Evolutionary conservation across 306 rosid genomes (phyloP), one percentile per base, ranked within the genome.

Genomic region (Cicer pinnatifidum): DNA sequence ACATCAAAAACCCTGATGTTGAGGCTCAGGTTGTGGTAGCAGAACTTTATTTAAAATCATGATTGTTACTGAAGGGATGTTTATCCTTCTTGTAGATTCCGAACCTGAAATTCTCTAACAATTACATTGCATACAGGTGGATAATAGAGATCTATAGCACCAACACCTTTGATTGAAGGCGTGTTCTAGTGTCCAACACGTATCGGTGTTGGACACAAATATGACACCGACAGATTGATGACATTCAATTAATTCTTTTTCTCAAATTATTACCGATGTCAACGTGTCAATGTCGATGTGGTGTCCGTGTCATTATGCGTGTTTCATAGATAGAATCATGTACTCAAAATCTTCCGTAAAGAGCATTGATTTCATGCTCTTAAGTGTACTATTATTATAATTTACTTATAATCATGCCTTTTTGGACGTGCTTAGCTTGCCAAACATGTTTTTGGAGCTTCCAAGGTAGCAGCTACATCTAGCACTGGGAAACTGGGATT

Each of bases 401-500:
- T 57, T 10, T 57, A 15, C 11, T 57, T 57, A 57, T 57, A 5
- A 57, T 57, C 11, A 57, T 28, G 40, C 8, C 1, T 8, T 57
- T 57, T 23, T 57, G 40, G 40, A 11, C 1, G 9, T 35, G 43
- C 2, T 33, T 33, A 65, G 70, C 70, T 65, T 65, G 70, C 70
- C 51, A 65, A 43, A 2, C 70, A 65, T 65, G 70, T 65, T 11
- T 65, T 5, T 11, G 70, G 70, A 3, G 70, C 70, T 5, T 65
- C 70, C 38, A 65, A 10, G 9, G 53, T 65, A 5, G 70, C 70
- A 17, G 70, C 70, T 17, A 65, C 70, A 65, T 65, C 70, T 43
- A 65, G 70, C 53, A 65, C 71, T n/a, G 46, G 23, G 54, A 66
- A 66, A 44, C 39, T 66, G 20, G 71, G 44, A 44, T 7, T 66